These are phyloP conservation scores for Colletotrichum eleusines DNA, from an alignment of 2,329 filamentous ascomycete species.

Conservation along the genomic window DNA sequence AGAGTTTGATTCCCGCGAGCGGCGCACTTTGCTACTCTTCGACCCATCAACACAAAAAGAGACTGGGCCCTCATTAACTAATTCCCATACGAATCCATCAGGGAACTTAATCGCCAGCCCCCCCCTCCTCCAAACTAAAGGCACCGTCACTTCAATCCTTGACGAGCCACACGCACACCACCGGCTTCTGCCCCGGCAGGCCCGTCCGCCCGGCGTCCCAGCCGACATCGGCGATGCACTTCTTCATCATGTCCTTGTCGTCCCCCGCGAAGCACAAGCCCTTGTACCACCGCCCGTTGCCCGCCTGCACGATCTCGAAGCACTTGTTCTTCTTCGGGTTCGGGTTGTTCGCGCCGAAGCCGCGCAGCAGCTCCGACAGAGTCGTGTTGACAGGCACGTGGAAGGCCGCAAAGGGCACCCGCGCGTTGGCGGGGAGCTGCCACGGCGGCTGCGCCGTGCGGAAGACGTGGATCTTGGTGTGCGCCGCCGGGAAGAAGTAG, in stretches of 20 bases:
- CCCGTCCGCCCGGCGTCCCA: slow-evolving; percentile 68
- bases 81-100: too few species aligned
- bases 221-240: slow-evolving; percentile 67
- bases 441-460: slow-evolving; percentile 64
- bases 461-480: slow-evolving; percentile 72
- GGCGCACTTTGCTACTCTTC: too few species aligned
- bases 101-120: too few species aligned
- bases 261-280: slow-evolving; percentile 65
- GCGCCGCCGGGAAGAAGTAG: slow-evolving; percentile 69
- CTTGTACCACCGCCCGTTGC: slow-evolving; percentile 70
- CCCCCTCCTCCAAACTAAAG: too few species aligned
- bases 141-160: slow-evolving; percentile 57
- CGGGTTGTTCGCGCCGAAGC: slow-evolving; percentile 68
- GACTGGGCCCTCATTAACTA: too few species aligned
- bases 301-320: slow-evolving; percentile 67
- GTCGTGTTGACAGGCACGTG: slow-evolving; percentile 66
- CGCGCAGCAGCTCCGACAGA: slow-evolving; percentile 67
- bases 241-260: slow-evolving; percentile 60
- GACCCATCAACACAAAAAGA: too few species aligned
- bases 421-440: slow-evolving; percentile 58
- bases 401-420: slow-evolving; percentile 61
- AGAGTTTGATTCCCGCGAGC: too few species aligned
- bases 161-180: slow-evolving; percentile 72
- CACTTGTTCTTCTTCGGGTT: slow-evolving; percentile 66
- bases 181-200: slow-evolving; percentile 60